Conservation (phyloP, 148 eudicot species). For the Fagopyrum homotropicum region DNA sequence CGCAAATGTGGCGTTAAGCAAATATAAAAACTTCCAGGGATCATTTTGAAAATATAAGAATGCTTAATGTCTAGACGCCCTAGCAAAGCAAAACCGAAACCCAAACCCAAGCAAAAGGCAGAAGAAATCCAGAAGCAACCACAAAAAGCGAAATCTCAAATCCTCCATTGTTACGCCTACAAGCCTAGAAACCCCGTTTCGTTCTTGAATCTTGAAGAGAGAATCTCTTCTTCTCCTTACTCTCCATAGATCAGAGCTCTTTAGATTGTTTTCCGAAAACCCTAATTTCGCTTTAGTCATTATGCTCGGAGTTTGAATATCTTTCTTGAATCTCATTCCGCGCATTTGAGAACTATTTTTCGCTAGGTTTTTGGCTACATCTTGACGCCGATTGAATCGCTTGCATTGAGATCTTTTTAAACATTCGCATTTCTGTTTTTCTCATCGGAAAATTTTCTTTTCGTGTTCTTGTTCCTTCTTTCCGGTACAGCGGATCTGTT, state of each 20-base stretch:
- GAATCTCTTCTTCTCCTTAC: neutral
- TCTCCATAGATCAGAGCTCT: conserved; percentile 1
- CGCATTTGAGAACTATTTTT: neutral
- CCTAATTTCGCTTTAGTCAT: neutral
- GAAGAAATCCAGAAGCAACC: neutral
- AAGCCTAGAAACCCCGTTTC: neutral
- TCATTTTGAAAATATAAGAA: neutral
- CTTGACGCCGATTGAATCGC: neutral
- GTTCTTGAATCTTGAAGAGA: neutral
- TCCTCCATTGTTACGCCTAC: neutral
- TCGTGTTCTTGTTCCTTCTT: neutral
- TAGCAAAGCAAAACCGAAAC: neutral
- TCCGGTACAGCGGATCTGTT: conserved; percentile 4
- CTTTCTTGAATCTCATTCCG: neutral
- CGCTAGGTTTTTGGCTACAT: neutral
- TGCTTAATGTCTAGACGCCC: neutral
- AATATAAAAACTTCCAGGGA: neutral
- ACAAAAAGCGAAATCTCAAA: neutral
- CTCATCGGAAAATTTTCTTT: neutral
- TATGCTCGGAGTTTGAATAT: neutral
- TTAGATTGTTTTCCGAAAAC: neutral
- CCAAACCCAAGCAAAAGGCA: neutral
- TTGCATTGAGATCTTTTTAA: neutral
- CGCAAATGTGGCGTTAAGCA: neutral
- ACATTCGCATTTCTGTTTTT: neutral